These are phyloP conservation scores for Neophaeococcomyces aloes DNA, from an alignment of 2,329 filamentous ascomycete species.

Conservation along the genomic window DNA sequence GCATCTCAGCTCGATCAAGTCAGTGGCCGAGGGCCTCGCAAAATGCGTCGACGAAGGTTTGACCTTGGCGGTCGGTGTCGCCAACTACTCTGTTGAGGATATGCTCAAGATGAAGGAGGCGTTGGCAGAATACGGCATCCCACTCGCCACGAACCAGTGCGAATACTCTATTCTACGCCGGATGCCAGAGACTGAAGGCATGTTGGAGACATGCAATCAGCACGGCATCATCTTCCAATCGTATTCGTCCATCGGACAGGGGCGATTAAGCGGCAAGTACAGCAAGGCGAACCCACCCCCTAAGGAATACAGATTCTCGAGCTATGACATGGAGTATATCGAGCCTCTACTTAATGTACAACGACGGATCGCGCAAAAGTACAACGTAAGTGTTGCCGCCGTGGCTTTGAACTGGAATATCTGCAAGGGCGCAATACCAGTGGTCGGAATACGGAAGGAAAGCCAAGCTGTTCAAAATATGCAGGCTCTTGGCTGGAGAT, in stretches of 20 bases:
- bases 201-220: constrained; percentile 32
- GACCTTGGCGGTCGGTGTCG: constrained; percentile 34
- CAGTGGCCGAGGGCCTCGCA: constrained; percentile 33
- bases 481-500: constrained; percentile 32
- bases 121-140: constrained; percentile 28
- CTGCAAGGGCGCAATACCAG: constrained; percentile 34
- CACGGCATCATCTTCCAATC: constrained; percentile 35
- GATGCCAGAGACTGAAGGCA: constrained; percentile 30
- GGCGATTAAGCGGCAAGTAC: constrained; percentile 34
- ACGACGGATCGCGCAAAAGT: constrained; percentile 28
- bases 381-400: constrained; percentile 27
- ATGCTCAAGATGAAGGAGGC: constrained; percentile 36
- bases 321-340: constrained; percentile 36
- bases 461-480: constrained; percentile 34
- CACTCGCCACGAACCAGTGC: constrained; percentile 37
- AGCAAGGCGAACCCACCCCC: constrained; percentile 29
- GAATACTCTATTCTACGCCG: constrained; percentile 36
- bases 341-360: constrained; percentile 30
- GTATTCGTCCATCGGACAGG: constrained; percentile 33
- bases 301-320: constrained; percentile 30
- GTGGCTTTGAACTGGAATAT: constrained; percentile 38
- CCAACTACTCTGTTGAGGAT: constrained; percentile 34
- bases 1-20: constrained; percentile 31
- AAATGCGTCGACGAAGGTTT: constrained; percentile 35
- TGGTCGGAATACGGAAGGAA: constrained; percentile 33